A percentile compares a stretch with the other conserved stretches of the same genome.
Conservation (phyloP, 129 eudicot genomes). For the Centrapalus pauciflorus region DNA sequence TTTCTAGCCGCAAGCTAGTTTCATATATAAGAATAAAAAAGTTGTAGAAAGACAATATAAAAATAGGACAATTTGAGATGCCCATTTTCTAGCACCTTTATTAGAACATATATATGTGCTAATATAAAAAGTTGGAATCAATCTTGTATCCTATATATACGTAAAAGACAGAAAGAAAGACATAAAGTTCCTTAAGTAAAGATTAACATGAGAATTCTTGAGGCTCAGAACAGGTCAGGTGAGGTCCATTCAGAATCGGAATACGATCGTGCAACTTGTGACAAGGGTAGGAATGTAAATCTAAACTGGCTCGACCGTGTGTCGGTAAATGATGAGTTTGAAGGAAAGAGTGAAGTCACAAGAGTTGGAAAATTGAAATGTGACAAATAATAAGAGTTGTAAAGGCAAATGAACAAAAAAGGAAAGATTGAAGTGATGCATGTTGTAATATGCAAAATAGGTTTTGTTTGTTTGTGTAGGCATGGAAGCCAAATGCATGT, state of each 20-base stretch:
- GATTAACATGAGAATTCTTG: too few species aligned
- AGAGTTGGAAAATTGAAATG: too few species aligned
- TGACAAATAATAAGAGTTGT: background rate
- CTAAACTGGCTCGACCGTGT: too few species aligned
- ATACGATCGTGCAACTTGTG: too few species aligned
- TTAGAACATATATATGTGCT: background rate
- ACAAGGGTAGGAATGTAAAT: too few species aligned
- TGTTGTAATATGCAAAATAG: conserved; percentile 10
- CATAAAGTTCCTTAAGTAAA: background rate
- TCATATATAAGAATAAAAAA: conserved; percentile 9
- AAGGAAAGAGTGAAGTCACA: too few species aligned
- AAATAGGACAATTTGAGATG: conserved; percentile 10
- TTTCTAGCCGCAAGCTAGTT: conserved; percentile 11
- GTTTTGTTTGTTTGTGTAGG: conserved; percentile 28
- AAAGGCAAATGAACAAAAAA: background rate
- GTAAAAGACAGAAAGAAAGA: background rate
- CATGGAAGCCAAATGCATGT: conserved; percentile 23
- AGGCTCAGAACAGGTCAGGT: too few species aligned
- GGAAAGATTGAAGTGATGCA: conserved; percentile 21
- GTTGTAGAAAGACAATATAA: conserved; percentile 20
- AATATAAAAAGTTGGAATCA: background rate
- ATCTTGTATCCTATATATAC: conserved; percentile 7
- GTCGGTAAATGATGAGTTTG: too few species aligned
- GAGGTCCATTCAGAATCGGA: too few species aligned
- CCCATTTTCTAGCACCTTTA: conserved; percentile 6